Evolutionary conservation across 225 moss, liverwort and hornwort genomes (phyloP), one percentile per base, ranked within the genome.

Genomic region (Sphagnum tenellum): DNA sequence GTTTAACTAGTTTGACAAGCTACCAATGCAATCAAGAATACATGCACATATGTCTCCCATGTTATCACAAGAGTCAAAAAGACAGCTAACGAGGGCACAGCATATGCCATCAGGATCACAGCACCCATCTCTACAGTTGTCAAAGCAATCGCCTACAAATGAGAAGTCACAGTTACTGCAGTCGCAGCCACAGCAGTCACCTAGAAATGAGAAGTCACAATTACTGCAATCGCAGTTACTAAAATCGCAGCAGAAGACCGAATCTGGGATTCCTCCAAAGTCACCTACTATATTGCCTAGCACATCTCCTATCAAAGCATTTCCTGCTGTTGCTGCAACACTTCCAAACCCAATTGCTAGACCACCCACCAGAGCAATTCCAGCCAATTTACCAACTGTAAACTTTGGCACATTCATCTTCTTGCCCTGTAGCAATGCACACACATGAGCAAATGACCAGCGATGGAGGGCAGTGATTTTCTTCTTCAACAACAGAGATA

Each of bases 341-440:
- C 82, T 86, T 62, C 85, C 85, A 45, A 86, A 86, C 14, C 82
- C 85, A 55, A 86, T 77, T 0, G 72, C 82, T 63, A 86, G 51
- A 1, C 85, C 82, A 11, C 82, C 85, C 46, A 82, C 77, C 61
- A 86, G 70, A 56, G 67, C 82, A 2, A 86, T 69, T 8, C 76
- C 85, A 44, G 76, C 82, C 46, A 64, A 78, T 77, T 76, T 81
- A 3, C 78, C 78, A 29, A 64, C 77, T 8, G 76, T 82, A 66
- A 69, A 86, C 49, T 82, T 82, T 63, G 74, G 78, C 53, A 85
- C 62, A 47, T 79, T 58, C 48, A 68, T 12, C 49, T 85, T 85
- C 72, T 76, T 85, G 9, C 85, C 85, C 85, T 86, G 79, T 62
- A 10, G 44, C 14, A n/a, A 62, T 62, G 14, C 14, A 12, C 45